phyloP scores from a whole-genome alignment of 208 protist species.

The Novymonas esmeraldas region DNA sequence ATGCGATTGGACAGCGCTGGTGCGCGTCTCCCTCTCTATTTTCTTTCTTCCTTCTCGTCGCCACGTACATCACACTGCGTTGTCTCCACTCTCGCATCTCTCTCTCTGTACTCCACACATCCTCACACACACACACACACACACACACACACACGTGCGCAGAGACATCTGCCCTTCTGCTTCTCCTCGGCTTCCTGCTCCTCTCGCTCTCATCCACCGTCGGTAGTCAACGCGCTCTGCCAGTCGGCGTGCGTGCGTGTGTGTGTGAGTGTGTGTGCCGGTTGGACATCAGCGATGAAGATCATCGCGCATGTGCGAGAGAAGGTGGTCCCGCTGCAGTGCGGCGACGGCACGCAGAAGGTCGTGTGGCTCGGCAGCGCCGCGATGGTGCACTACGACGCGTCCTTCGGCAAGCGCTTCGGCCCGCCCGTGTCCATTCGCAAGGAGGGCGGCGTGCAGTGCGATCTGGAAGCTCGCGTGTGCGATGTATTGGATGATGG shows the following conservation, averaged over 20 bases:
- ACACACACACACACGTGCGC: too few relatives aligned
- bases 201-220: too few relatives aligned
- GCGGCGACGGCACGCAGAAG: slow-evolving; percentile 86
- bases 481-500: slow-evolving; percentile 81
- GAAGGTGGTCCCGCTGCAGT: slow-evolving; percentile 82
- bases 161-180: too few relatives aligned
- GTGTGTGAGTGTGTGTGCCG: neutral
- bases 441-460: slow-evolving; percentile 84
- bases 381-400: slow-evolving; percentile 91
- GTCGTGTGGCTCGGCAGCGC: slow-evolving; percentile 86
- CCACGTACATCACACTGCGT: too few relatives aligned
- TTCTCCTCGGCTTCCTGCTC: neutral
- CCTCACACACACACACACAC: too few relatives aligned
- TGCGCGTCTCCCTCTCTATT: too few relatives aligned
- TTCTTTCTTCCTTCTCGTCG: too few relatives aligned
- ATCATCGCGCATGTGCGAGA: slow-evolving; percentile 86
- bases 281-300: slow-evolving; percentile 57
- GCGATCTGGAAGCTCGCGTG: slow-evolving; percentile 66
- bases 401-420: slow-evolving; percentile 63
- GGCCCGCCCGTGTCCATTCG: slow-evolving; percentile 71
- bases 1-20: too few relatives aligned
- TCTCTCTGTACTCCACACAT: too few relatives aligned
- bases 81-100: too few relatives aligned
- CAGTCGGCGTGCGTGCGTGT: neutral
- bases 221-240: too few relatives aligned